Conservation (phyloP, 2,329 filamentous ascomycete genomes). For the Verticillium isaacii region DNA sequence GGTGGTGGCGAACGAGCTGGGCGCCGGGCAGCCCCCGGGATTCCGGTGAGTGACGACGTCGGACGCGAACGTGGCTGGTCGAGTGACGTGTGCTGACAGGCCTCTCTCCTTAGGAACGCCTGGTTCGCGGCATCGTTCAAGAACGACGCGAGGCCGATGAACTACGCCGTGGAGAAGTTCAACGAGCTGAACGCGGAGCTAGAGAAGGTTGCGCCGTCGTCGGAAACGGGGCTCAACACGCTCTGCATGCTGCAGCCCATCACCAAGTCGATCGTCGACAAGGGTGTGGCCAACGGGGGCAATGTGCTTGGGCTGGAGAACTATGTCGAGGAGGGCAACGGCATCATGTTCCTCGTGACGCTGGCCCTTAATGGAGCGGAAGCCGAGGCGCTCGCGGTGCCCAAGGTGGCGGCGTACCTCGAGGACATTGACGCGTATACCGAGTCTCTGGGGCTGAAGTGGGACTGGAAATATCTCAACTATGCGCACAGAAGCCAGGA, state of each 20-base stretch:
- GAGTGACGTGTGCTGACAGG: background rate
- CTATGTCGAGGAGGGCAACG: slow-evolving; percentile 19
- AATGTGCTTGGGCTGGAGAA: slow-evolving; percentile 28
- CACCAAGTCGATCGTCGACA: slow-evolving; percentile 22
- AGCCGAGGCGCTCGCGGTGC: slow-evolving; percentile 25
- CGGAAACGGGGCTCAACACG: slow-evolving; percentile 19
- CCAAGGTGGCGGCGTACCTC: slow-evolving; percentile 27
- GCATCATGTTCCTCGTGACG: slow-evolving; percentile 25
- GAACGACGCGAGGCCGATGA: slow-evolving; percentile 28
- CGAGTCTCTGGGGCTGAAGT: slow-evolving; percentile 17
- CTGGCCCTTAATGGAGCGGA: slow-evolving; percentile 26
- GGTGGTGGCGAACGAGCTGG: slow-evolving; percentile 23
- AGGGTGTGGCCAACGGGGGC: slow-evolving; percentile 23
- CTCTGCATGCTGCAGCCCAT: slow-evolving; percentile 28
- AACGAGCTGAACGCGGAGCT: slow-evolving; percentile 20
- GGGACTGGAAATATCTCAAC: slow-evolving; percentile 35
- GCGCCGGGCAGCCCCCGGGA: slow-evolving; percentile 20
- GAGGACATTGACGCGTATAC: slow-evolving; percentile 22
- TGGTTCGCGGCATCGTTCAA: slow-evolving; percentile 32
- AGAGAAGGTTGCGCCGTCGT: slow-evolving; percentile 17
- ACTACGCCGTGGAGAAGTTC: slow-evolving; percentile 25
- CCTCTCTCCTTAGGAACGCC: slow-evolving; percentile 17
- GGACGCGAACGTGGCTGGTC: background rate
- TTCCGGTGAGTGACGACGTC: slow-evolving; percentile 14
- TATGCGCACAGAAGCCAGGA: slow-evolving; percentile 36